These are phyloP conservation scores for Nemophila menziesii DNA, from an alignment of 257 asterid species.

Conservation along the genomic window DNA sequence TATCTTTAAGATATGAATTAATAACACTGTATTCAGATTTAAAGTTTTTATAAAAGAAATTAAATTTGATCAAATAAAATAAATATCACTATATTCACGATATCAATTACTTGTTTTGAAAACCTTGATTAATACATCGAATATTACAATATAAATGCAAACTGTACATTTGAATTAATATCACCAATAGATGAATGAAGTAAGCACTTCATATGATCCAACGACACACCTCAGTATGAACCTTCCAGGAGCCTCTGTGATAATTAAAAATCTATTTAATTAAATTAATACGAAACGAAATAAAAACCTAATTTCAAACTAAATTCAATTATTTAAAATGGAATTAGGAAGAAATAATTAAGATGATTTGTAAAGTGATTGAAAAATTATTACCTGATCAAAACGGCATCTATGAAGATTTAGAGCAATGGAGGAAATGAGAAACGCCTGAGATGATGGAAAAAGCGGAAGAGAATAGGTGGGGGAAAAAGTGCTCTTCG, in stretches of 20 bases:
- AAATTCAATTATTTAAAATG: too few species aligned
- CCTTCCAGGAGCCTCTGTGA: not conserved
- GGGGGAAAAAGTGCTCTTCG: not conserved
- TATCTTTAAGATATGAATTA: too few species aligned
- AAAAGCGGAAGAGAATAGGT: not conserved
- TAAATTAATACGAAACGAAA: not conserved
- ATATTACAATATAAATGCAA: not conserved
- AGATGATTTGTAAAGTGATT: too few species aligned
- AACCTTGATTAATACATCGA: not conserved
- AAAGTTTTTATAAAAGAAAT: too few species aligned
- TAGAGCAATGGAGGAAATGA: not conserved
- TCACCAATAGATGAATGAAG: not conserved
- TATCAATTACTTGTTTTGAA: not conserved
- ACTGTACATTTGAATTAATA: not conserved
- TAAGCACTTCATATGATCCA: conserved; percentile 1
- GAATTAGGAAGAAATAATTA: not conserved
- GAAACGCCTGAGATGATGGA: not conserved
- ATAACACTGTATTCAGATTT: too few species aligned
- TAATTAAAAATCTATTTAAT: not conserved
- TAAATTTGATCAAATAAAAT: too few species aligned
- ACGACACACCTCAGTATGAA: not conserved
- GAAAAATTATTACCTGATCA: not conserved
- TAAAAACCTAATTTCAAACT: not conserved
- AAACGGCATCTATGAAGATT: not conserved
- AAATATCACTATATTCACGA: too few species aligned